A percentile compares a stretch with the other conserved stretches of the same genome.
Conservation (phyloP, 306 rosid genomes). For the Geum urbanum region DNA sequence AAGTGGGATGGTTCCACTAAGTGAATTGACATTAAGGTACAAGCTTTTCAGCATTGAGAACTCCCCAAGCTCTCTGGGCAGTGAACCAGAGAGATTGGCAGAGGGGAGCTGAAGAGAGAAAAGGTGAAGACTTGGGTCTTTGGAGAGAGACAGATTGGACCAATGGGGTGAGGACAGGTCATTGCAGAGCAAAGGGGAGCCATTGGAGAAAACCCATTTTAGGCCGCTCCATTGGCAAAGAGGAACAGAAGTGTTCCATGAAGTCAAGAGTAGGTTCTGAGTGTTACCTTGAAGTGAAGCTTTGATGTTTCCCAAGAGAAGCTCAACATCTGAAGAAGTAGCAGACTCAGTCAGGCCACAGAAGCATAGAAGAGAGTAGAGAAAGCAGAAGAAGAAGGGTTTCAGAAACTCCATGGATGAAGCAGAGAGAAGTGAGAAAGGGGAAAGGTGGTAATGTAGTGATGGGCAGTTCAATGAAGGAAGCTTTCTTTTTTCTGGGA, state of each 20-base stretch:
- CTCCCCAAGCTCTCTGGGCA: constrained; percentile 79
- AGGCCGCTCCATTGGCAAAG: constrained; percentile 96
- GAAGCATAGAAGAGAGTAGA: constrained; percentile 25
- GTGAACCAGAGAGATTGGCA: constrained; percentile 88
- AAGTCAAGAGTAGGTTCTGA: constrained; percentile 61
- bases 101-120: constrained; percentile 84
- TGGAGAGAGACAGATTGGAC: constrained; percentile 64
- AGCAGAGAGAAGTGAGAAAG: constrained; percentile 19
- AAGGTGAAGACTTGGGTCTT: constrained; percentile 68
- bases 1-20: constrained; percentile 68
- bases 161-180: constrained; percentile 75
- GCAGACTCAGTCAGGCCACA: constrained; percentile 29
- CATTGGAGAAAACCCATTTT: constrained; percentile 78
- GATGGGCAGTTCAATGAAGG: constrained; percentile 35
- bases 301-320: constrained; percentile 64
- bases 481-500: constrained; percentile 36
- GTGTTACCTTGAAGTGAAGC: constrained; percentile 65
- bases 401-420: constrained; percentile 47
- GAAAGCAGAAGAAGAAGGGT: constrained; percentile 32
- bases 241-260: constrained; percentile 78
- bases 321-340: constrained; percentile 59
- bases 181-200: constrained; percentile 51
- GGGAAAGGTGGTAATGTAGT: constrained; percentile 8
- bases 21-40: constrained; percentile 66
- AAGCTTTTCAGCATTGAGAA: constrained; percentile 77